Conservation (phyloP, 2,329 filamentous ascomycete genomes). For the Xylariaceae sp. region DNA sequence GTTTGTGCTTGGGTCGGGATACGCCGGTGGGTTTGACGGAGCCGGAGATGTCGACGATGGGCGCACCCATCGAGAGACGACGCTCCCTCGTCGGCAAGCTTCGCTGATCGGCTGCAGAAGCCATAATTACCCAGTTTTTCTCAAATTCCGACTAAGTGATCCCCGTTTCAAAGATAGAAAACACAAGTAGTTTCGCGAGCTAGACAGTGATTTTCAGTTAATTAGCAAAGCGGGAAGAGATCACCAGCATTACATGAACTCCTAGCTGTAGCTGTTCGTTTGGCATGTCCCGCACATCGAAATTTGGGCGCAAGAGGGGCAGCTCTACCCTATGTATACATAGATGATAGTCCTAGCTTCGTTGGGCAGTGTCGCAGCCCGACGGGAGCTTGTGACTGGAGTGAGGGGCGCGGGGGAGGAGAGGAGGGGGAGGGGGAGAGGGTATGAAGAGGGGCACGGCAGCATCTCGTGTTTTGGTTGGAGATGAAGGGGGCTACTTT, state of each 20-base stretch:
- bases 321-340: too few relatives aligned
- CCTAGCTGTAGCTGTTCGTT: too few relatives aligned
- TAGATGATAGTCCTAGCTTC: neutral
- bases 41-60: conserved; percentile 80
- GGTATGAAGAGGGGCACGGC: neutral
- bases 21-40: conserved; percentile 81
- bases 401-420: conserved; percentile 14
- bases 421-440: neutral
- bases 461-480: too few relatives aligned
- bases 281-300: too few relatives aligned
- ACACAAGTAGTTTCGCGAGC: too few relatives aligned
- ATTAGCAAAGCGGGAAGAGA: too few relatives aligned
- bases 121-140: conserved; percentile 25
- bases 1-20: conserved; percentile 88
- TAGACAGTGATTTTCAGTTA: too few relatives aligned
- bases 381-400: conserved; percentile 12
- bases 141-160: neutral
- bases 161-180: too few relatives aligned
- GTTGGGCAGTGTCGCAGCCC: neutral
- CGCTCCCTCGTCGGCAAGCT: conserved; percentile 60
- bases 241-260: too few relatives aligned
- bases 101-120: conserved; percentile 28
- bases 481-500: too few relatives aligned
- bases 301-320: too few relatives aligned
- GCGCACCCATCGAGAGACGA: conserved; percentile 70